Conservation (phyloP, 495 filamentous ascomycete genomes). For the Trypethelium eluteriae region DNA sequence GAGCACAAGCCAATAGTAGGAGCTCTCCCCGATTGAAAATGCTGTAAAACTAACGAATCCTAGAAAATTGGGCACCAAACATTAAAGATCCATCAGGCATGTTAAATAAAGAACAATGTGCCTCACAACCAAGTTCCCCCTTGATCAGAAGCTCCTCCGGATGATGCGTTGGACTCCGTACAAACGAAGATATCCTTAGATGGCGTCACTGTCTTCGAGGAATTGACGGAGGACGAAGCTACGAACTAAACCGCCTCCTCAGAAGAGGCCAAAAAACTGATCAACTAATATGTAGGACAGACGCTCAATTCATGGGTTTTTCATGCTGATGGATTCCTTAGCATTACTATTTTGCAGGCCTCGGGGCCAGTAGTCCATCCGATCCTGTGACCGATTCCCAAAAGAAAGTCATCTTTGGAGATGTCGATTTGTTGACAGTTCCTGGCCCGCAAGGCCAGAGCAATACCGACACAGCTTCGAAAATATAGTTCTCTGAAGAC, state of each 20-base stretch:
- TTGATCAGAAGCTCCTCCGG: neutral
- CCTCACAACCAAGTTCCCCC: neutral
- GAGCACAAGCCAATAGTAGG: neutral
- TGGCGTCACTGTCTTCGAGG: neutral
- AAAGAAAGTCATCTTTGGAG: neutral
- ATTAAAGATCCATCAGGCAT: neutral
- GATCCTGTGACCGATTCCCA: neutral
- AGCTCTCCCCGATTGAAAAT: neutral
- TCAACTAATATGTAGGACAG: neutral
- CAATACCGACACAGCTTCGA: no score
- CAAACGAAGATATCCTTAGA: neutral
- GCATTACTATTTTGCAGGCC: neutral
- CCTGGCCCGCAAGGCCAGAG: no score
- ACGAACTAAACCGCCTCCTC: neutral
- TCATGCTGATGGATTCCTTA: neutral
- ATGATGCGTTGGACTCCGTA: neutral
- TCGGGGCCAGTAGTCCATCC: neutral
- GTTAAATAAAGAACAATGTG: neutral
- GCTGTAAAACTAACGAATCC: neutral
- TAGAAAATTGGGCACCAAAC: neutral
- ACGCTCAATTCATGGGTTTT: neutral
- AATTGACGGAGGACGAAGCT: neutral
- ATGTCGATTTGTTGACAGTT: neutral
- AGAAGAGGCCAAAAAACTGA: neutral
- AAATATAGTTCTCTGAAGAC: no score